These are phyloP conservation scores for Lactarius trivialis DNA, from an alignment of 768 basidiomycete genomes.

Conservation along the genomic window DNA sequence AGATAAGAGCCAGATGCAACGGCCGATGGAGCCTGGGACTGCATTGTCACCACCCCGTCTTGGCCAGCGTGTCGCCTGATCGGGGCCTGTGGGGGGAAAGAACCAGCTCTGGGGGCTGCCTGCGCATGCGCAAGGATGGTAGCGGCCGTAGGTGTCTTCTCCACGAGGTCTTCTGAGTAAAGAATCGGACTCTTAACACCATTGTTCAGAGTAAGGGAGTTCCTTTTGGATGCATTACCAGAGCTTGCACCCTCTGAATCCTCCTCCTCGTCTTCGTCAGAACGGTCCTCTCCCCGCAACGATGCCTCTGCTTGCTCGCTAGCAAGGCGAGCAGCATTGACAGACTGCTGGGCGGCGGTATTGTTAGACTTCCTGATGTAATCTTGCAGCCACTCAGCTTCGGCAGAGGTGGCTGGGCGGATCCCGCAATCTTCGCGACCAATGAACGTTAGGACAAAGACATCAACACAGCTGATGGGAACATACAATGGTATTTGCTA, in stretches of 20 bases:
- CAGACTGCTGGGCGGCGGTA: constrained; percentile 66
- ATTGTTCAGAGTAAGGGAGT: constrained; percentile 59
- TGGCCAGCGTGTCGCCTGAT: constrained; percentile 65
- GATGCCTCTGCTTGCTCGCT: constrained; percentile 60
- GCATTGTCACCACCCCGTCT: constrained; percentile 50
- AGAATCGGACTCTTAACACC: constrained; percentile 50
- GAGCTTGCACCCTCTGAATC: constrained; percentile 71
- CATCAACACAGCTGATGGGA: constrained; percentile 30
- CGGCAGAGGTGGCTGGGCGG: constrained; percentile 82
- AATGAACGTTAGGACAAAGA: constrained; percentile 16
- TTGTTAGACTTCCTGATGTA: constrained; percentile 90
- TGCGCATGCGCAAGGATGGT: constrained; percentile 74
- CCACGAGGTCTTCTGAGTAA: constrained; percentile 61
- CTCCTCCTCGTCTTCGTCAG: constrained; percentile 82
- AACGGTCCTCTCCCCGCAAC: constrained; percentile 60
- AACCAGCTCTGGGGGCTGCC: constrained; percentile 49
- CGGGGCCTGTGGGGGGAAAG: constrained; percentile 62
- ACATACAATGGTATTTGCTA: constrained; percentile 92
- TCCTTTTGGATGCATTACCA: constrained; percentile 59
- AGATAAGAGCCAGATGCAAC: constrained; percentile 39
- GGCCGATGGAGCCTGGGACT: constrained; percentile 35
- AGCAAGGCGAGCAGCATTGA: constrained; percentile 66
- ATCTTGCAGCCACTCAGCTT: constrained; percentile 88
- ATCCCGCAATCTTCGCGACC: constrained; percentile 75
- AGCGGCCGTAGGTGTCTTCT: constrained; percentile 82